Evolutionary conservation across 2,329 filamentous ascomycete species (phyloP).

Genomic region (Paraphaeosphaeria sporulosa): DNA sequence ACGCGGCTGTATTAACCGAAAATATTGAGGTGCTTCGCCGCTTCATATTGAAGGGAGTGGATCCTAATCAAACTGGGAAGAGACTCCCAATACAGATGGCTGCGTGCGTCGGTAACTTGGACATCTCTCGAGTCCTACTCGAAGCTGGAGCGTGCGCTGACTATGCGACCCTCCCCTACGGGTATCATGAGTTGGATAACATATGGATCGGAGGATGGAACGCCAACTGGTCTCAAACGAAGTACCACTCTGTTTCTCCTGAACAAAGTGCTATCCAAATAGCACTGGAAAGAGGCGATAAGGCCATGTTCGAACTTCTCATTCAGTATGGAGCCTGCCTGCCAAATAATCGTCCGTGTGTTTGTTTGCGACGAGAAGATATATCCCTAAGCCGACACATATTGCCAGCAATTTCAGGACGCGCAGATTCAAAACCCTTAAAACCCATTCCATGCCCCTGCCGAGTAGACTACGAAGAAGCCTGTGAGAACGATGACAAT

Average conservation of each 20-base stretch:
- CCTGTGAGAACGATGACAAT: too few relatives aligned
- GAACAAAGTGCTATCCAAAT: neutral
- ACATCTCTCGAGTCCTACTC: neutral
- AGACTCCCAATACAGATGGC: neutral
- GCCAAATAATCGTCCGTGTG: too few relatives aligned
- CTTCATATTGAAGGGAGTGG: neutral
- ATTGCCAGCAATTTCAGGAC: too few relatives aligned
- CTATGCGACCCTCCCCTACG: neutral
- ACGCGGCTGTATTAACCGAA: neutral
- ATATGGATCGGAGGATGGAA: too few relatives aligned
- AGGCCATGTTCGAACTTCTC: neutral
- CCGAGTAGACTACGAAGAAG: too few relatives aligned
- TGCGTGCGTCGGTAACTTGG: neutral
- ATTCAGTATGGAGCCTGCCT: neutral
- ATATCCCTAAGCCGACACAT: too few relatives aligned
- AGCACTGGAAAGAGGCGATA: neutral
- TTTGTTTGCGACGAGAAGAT: too few relatives aligned
- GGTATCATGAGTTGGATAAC: too few relatives aligned
- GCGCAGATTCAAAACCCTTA: too few relatives aligned
- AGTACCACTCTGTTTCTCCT: too few relatives aligned
- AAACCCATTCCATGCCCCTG: too few relatives aligned
- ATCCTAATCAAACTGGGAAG: neutral
- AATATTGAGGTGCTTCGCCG: neutral
- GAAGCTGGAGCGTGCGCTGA: neutral
- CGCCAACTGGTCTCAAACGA: too few relatives aligned